A percentile compares a stretch with the other conserved stretches of the same genome.
Conservation (phyloP, 177 flowering plant genomes). For the Vitis hybrid region DNA sequence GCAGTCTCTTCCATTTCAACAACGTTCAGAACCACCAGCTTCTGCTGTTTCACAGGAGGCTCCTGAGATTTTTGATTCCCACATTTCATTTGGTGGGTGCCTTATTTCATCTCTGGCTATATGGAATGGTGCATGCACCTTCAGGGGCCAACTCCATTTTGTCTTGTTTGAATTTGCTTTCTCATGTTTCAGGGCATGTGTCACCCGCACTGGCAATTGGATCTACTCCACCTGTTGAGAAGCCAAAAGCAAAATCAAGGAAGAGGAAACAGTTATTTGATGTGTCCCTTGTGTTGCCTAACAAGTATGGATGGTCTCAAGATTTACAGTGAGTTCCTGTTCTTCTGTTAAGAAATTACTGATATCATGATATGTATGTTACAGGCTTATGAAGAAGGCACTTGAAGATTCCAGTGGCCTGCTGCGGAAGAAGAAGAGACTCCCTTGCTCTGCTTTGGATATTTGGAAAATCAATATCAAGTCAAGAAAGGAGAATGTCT, state of each 20-base stretch:
- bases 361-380: conserved; percentile 15
- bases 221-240: conserved; percentile 54
- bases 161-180: not conserved
- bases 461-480: conserved; percentile 51
- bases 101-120: conserved; percentile 1
- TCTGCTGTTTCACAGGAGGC: conserved; percentile 33
- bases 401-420: conserved; percentile 50
- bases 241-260: conserved; percentile 37
- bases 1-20: conserved; percentile 30
- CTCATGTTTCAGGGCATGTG: conserved; percentile 29
- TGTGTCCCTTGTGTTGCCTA: conserved; percentile 48
- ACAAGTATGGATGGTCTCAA: conserved; percentile 35
- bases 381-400: conserved; percentile 51
- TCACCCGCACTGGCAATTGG: conserved; percentile 48
- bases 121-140: not conserved
- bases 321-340: conserved; percentile 1
- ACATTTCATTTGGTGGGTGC: conserved; percentile 40
- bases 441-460: conserved; percentile 52
- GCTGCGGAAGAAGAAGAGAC: conserved; percentile 32
- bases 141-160: not conserved
- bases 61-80: conserved; percentile 24
- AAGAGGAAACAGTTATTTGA: conserved; percentile 62
- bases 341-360: conserved; percentile 2
- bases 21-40: conserved; percentile 27
- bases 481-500: conserved; percentile 41